phyloP scores from a whole-genome alignment of 2,329 filamentous ascomycete species.

The Colletotrichum aenigma region DNA sequence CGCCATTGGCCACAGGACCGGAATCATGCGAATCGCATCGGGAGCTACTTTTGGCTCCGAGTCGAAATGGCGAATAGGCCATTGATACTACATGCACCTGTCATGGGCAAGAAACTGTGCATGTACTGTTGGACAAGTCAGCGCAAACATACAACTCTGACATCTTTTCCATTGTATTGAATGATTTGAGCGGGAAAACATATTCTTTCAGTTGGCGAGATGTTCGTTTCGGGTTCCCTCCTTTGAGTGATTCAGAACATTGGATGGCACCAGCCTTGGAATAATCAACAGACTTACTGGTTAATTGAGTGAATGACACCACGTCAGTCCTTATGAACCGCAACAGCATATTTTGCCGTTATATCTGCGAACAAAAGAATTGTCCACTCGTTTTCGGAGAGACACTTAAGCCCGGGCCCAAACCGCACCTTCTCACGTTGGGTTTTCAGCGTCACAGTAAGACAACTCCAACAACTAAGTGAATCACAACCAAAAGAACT shows the following conservation, averaged over 20 bases:
- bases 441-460: neutral
- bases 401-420: neutral
- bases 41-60: neutral
- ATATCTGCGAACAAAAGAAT: neutral
- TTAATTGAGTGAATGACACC: neutral
- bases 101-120: neutral
- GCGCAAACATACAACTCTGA: neutral
- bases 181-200: neutral
- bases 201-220: neutral
- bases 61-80: neutral
- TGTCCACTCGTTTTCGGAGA: neutral
- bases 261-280: neutral
- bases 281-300: neutral
- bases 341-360: neutral
- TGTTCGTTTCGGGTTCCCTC: neutral
- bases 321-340: neutral
- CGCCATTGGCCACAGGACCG: neutral
- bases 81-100: neutral
- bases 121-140: neutral
- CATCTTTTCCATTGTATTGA: neutral
- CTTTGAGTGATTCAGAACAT: neutral
- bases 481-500: neutral
- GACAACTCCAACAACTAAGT: neutral
- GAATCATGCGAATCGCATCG: neutral
- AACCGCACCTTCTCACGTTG: neutral